These are phyloP conservation scores for Kwoniella heveanensis DNA, from an alignment of 768 basidiomycete species.

Conservation along the genomic window DNA sequence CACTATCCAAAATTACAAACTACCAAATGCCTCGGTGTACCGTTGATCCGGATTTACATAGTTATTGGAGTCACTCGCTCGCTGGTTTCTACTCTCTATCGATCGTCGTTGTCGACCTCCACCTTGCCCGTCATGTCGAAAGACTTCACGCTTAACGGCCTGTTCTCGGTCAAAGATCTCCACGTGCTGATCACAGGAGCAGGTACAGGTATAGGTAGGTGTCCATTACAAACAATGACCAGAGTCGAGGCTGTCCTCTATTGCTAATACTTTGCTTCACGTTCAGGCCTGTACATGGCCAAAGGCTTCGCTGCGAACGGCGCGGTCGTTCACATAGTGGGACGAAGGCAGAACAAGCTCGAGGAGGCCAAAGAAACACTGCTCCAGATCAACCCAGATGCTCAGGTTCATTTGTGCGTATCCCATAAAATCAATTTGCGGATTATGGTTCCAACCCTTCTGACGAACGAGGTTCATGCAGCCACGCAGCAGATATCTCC, in stretches of 20 bases:
- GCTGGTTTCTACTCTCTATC: too few species aligned
- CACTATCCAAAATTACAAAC: too few species aligned
- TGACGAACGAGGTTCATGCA: not conserved
- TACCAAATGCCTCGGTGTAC: too few species aligned
- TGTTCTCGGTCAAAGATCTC: constrained; percentile 28
- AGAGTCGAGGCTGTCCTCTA: not conserved
- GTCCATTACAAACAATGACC: not conserved
- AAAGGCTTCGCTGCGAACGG: constrained; percentile 43
- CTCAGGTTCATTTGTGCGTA: constrained; percentile 16
- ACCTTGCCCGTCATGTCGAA: constrained; percentile 4
- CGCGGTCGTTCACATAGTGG: constrained; percentile 46
- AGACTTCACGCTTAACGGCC: constrained; percentile 21
- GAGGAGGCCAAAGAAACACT: constrained; percentile 32
- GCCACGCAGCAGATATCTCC: constrained; percentile 37
- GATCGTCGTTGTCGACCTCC: too few species aligned
- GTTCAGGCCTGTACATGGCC: constrained; percentile 32
- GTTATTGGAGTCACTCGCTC: too few species aligned
- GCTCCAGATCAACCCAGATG: constrained; percentile 23
- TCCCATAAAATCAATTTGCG: not conserved
- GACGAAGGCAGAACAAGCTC: constrained; percentile 39
- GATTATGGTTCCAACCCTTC: not conserved
- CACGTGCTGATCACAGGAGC: constrained; percentile 33
- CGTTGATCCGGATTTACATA: too few species aligned
- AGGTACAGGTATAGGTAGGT: constrained; percentile 29
- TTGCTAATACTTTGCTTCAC: not conserved